Evolutionary conservation across 163 green algal genomes (phyloP), one percentile per base, ranked within the genome.

Genomic region (Coccomyxa subellipsoidea): DNA sequence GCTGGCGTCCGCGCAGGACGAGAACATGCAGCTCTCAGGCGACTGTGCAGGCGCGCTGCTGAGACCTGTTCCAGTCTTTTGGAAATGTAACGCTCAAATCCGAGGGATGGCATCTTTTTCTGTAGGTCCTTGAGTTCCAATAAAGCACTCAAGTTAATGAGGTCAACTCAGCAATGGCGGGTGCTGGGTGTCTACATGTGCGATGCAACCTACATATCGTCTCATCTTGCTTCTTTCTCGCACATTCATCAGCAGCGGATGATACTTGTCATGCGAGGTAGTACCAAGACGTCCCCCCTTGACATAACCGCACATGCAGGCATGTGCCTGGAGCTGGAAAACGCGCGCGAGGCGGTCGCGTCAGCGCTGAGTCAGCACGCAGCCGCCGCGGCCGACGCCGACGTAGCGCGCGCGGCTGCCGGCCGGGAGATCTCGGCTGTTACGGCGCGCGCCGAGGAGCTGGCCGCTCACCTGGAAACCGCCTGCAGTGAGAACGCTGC

Each of bases 1-100:
- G 70, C 79, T 80, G 40, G 73, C 81, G 34, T 47, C 73, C 40
- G 35, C 81, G 80, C 71, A 72, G 80, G 71, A 84, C 34, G 66
- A 73, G 10, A 47, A 78, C 12, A 47, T 83, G 36, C 79, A 83
- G 79, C 66, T 83, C 7, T n/a, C 9, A 1, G 27, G 29, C 66
- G 66, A 73, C 21, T 35, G 32, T 34, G n/a, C 66, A 32, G n/a
- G 29, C 47, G 1, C 5, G 4, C 23, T 12, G 15, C 47, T 59
- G 47, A 23, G 47, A 59, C 47, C 21, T 59, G 47, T 18, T 59
- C 47, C 47, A 59, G 23, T 59, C 15, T 59, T 12, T 8, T 5
- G 47, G 47, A 54, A 18, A 21, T 59, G n/a, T 18, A 59, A 59
- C 15, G 47, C 47, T 59, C 6, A n/a, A n/a, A n/a, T n/a, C n/a